Evolutionary conservation across 495 filamentous ascomycete species (phyloP), one percentile per base, ranked within the genome.

Genomic region (Penicillium silybi): DNA sequence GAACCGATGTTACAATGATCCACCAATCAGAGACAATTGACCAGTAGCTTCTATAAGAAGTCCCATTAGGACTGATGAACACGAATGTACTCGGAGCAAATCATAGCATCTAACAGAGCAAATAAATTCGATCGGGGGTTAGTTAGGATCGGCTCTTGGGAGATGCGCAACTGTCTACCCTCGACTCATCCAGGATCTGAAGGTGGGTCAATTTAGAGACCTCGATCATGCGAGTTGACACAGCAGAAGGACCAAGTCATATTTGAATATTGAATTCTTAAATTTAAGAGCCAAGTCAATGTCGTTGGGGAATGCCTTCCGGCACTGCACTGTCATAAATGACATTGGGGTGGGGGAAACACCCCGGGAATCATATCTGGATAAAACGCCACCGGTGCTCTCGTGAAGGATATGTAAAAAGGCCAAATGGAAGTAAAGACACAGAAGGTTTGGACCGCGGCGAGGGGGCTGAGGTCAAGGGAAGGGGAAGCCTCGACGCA

Each of bases 321-420:
- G 52, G 40, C 63, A 58, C 55, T 58, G 48, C 58, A 51, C 44
- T 56, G 61, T 62, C 61, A 56, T 63, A 58, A 64, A 41, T 62
- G 44, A 56, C 56, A 58, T 63, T 48, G 58, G 54, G 40, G 50
- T 40, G 40, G 56, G 22, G 42, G 42, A 29, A 48, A 29, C 22
- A 44, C 59, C 53, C 59, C 48, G 59, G 53, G 53, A 65, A 58
- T 60, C 45, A 60, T 60, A 62, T 42, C 53, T 27, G 47, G 41
- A 47, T 50, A 50, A 37, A 63, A 59, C 56, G 57, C 56, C 48
- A 58, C 50, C 52, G 39, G 50, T 62, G 59, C 51, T 58, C 48
- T 68, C 60, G 52, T 64, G 38, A 65, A 32, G 41, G 51, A 46
- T 57, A 53, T 61, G 54, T 61, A 26, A 46, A 47, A 29, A 22